Evolutionary conservation across 306 rosid species (phyloP).

Genomic region (Crotalaria pallida): DNA sequence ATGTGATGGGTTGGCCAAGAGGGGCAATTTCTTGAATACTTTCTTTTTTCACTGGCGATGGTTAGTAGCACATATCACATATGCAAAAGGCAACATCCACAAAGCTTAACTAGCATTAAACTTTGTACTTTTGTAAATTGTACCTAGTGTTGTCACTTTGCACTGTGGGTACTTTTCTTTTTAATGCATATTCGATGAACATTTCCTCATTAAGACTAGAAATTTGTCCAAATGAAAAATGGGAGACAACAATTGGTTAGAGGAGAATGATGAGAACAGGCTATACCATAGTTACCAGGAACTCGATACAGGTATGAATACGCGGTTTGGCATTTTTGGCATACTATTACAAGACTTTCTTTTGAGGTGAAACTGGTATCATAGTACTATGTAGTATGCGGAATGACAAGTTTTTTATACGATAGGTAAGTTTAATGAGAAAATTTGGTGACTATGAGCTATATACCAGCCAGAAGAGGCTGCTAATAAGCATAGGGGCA

Average conservation of each 20-base stretch:
- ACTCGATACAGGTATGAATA: no score
- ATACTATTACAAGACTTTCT: no score
- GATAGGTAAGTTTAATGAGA: no score
- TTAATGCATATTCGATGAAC: conserved; percentile 2
- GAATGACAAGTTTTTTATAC: no score
- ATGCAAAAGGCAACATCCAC: conserved; percentile 13
- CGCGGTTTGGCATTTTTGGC: no score
- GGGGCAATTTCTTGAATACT: conserved; percentile 25
- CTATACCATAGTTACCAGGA: background rate
- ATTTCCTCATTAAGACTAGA: background rate
- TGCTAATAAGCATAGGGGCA: background rate
- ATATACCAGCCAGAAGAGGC: no score
- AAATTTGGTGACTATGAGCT: no score
- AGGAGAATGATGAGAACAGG: background rate
- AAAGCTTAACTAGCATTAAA: conserved; percentile 14
- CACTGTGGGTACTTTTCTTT: conserved; percentile 7
- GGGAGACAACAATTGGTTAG: background rate
- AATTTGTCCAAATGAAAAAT: background rate
- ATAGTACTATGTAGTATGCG: no score
- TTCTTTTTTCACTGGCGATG: conserved; percentile 22
- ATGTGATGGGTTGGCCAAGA: conserved; percentile 34
- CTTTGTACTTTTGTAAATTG: conserved; percentile 5
- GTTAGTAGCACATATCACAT: conserved; percentile 28
- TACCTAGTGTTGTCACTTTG: background rate
- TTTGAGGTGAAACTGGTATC: no score